A percentile compares a stretch with the other conserved stretches of the same genome.
Conservation (phyloP, 2,329 filamentous ascomycete genomes). For the Talaromyces sp. region DNA sequence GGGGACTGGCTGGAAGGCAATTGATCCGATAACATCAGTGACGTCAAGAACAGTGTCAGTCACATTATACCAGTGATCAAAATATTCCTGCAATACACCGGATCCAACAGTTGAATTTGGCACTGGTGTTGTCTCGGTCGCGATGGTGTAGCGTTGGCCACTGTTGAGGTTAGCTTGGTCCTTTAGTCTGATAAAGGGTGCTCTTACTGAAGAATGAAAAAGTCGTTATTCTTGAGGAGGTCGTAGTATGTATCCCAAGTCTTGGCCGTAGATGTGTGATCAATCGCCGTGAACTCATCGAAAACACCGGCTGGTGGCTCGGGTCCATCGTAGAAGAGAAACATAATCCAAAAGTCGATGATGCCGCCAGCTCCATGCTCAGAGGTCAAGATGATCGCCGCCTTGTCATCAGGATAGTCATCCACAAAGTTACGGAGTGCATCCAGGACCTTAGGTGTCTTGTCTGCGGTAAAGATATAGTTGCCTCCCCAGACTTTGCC, state of each 20-base stretch:
- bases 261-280: conserved; percentile 50
- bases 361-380: conserved; percentile 45
- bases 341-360: conserved; percentile 61
- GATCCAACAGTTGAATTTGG: conserved; percentile 34
- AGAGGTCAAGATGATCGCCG: conserved; percentile 61
- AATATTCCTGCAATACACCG: conserved; percentile 34
- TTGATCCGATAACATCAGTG: conserved; percentile 32
- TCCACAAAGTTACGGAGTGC: conserved; percentile 40
- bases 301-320: conserved; percentile 58
- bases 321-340: conserved; percentile 65
- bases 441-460: conserved; percentile 37
- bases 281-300: conserved; percentile 57
- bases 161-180: conserved; percentile 14
- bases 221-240: conserved; percentile 50
- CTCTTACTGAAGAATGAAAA: conserved; percentile 32
- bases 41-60: conserved; percentile 31
- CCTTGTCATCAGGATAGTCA: conserved; percentile 61
- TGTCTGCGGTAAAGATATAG: conserved; percentile 42
- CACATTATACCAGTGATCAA: conserved; percentile 38
- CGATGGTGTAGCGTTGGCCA: conserved; percentile 45
- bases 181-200: not conserved
- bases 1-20: conserved; percentile 44
- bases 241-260: conserved; percentile 52
- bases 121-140: conserved; percentile 43
- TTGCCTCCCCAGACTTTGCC: conserved; percentile 53